Evolutionary conservation across 495 filamentous ascomycete genomes (phyloP).

Genomic region (Daldinia vernicosa): DNA sequence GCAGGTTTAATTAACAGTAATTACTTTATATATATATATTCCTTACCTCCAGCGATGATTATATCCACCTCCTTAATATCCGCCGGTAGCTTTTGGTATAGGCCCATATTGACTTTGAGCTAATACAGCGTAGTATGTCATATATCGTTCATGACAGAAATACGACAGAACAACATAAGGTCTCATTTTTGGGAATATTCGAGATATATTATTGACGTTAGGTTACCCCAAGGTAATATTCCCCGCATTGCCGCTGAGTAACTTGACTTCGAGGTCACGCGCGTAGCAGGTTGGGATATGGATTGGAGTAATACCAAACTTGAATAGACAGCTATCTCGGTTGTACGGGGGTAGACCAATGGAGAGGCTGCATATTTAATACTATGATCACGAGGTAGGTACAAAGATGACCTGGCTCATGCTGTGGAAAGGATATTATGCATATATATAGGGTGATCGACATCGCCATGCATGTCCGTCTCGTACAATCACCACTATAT

Average conservation of each 20-base stretch:
- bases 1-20: background rate
- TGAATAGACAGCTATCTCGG: background rate
- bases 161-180: background rate
- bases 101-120: background rate
- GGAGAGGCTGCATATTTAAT: constrained; percentile 11
- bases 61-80: background rate
- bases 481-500: background rate
- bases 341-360: background rate
- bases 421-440: constrained; percentile 20
- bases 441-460: constrained; percentile 17
- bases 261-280: background rate
- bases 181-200: background rate
- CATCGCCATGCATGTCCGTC: background rate
- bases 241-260: background rate
- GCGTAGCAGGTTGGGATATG: background rate
- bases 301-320: background rate
- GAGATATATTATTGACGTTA: background rate
- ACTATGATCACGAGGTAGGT: constrained; percentile 20
- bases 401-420: constrained; percentile 21
- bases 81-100: background rate
- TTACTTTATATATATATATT: too few species aligned
- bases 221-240: background rate
- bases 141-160: background rate
- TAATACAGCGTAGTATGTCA: background rate
- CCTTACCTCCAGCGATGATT: background rate